Evolutionary conservation across 805 yeast genomes (phyloP).

Genomic region (Priceomyces castillae): DNA sequence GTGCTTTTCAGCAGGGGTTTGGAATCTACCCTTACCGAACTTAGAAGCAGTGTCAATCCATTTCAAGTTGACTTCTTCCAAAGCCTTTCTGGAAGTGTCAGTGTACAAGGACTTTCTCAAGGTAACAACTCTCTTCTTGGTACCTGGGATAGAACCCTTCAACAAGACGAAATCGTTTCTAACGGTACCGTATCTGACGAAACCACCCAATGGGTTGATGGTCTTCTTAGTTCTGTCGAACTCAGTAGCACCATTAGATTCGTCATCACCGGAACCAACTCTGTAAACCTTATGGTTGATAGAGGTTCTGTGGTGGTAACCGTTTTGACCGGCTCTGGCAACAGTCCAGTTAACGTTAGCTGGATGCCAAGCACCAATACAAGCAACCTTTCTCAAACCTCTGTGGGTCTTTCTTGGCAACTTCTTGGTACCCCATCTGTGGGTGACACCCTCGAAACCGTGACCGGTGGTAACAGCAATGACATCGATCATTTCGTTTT

Average conservation of each 20-base stretch:
- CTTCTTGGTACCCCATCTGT: constrained; percentile 99
- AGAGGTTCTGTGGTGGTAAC: constrained; percentile 99
- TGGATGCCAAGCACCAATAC: constrained; percentile 99
- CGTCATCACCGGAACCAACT: constrained; percentile 95
- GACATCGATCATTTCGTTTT: constrained; percentile 97
- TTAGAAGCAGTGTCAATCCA: constrained; percentile 99
- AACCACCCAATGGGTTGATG: constrained; percentile 99
- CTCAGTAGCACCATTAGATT: constrained; percentile 90
- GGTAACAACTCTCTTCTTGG: constrained; percentile 98
- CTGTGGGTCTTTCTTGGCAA: constrained; percentile 99
- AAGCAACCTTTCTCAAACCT: constrained; percentile 99
- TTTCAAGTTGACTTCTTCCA: constrained; percentile 94
- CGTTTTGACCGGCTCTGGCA: constrained; percentile 99
- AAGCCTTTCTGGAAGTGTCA: constrained; percentile 96
- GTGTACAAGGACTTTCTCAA: constrained; percentile 97
- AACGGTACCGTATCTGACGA: constrained; percentile 98
- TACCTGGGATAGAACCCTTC: constrained; percentile 99
- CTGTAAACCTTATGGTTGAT: constrained; percentile 99
- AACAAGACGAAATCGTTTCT: constrained; percentile 96
- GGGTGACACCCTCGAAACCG: constrained; percentile 99
- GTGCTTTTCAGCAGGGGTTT: constrained; percentile 99
- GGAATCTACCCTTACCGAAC: constrained; percentile 99
- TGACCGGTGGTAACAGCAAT: constrained; percentile 99
- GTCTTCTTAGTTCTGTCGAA: constrained; percentile 99
- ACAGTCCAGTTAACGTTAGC: constrained; percentile 99